Evolutionary conservation across 441 rosid species (phyloP).

Genomic region (Hura crepitans): DNA sequence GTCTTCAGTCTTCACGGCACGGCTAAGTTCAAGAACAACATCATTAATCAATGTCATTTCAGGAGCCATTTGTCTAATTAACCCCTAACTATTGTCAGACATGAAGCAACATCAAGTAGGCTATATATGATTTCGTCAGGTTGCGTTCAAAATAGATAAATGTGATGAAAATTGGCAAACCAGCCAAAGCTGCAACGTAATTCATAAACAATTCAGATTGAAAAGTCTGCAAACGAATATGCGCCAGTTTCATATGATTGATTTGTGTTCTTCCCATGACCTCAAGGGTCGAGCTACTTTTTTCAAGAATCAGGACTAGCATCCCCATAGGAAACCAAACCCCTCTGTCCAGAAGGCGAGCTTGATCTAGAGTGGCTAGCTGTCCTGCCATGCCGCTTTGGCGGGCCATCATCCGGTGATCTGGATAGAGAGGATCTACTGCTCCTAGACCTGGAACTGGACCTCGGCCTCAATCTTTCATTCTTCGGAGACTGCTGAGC

Average conservation of each 20-base stretch:
- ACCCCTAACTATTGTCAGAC: no score
- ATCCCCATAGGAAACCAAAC: slow-evolving; percentile 82
- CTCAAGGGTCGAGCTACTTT: slow-evolving; percentile 13
- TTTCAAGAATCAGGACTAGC: slow-evolving; percentile 37
- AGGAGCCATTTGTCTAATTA: no score
- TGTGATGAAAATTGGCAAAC: background rate
- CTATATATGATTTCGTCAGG: background rate
- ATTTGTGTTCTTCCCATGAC: background rate
- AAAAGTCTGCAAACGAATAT: background rate
- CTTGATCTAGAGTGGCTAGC: slow-evolving; percentile 47
- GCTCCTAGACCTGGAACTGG: slow-evolving; percentile 38
- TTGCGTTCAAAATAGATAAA: background rate
- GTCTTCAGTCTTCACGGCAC: no score
- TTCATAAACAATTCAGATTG: slow-evolving; percentile 9
- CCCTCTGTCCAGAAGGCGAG: slow-evolving; percentile 59
- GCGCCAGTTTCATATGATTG: background rate
- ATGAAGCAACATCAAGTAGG: background rate
- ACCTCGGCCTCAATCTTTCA: slow-evolving; percentile 35
- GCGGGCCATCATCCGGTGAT: slow-evolving; percentile 40
- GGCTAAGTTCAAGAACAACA: no score
- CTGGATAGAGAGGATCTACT: slow-evolving; percentile 35
- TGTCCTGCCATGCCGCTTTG: slow-evolving; percentile 26
- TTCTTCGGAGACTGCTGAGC: slow-evolving; percentile 34
- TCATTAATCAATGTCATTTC: no score
- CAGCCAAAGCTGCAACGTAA: background rate